Evolutionary conservation across 116 monocot species (phyloP).

Genomic region (Papilionanthe hybrid): DNA sequence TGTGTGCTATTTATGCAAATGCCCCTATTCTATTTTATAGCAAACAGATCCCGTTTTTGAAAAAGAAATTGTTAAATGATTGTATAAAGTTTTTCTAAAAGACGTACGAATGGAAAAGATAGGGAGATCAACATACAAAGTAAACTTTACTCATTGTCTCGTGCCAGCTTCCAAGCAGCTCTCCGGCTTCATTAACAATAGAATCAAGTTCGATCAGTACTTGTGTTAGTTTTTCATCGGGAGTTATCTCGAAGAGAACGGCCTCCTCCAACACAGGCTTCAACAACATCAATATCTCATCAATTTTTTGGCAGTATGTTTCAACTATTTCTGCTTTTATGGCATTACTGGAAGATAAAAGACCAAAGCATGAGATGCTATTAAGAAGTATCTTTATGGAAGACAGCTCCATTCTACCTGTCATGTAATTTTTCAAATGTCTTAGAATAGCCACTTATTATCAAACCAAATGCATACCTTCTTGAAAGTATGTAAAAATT

Average conservation of each 20-base stretch:
- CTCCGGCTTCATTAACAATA: slow-evolving; percentile 41
- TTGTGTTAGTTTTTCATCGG: slow-evolving; percentile 39
- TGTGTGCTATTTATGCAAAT: no score
- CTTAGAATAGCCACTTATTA: background rate
- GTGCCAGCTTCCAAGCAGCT: slow-evolving; percentile 57
- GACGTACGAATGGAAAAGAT: background rate
- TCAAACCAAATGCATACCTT: background rate
- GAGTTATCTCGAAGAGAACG: slow-evolving; percentile 24
- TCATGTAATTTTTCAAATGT: slow-evolving; percentile 2
- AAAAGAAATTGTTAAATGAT: background rate
- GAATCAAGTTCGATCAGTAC: slow-evolving; percentile 45
- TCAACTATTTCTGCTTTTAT: slow-evolving; percentile 37
- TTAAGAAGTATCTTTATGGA: slow-evolving; percentile 36
- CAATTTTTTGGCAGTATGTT: slow-evolving; percentile 57
- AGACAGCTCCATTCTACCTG: slow-evolving; percentile 55
- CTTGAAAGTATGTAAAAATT: background rate
- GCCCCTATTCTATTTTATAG: background rate
- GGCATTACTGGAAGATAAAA: slow-evolving; percentile 39
- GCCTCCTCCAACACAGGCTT: slow-evolving; percentile 48
- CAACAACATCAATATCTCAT: slow-evolving; percentile 51
- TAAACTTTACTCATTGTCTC: slow-evolving; percentile 78
- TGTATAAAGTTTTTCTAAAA: background rate
- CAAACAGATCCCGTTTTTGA: background rate
- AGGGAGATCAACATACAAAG: slow-evolving; percentile 47
- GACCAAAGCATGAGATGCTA: slow-evolving; percentile 39